phyloP scores from a whole-genome alignment of 2,329 filamentous ascomycete species.

The Penicillium sp. region DNA sequence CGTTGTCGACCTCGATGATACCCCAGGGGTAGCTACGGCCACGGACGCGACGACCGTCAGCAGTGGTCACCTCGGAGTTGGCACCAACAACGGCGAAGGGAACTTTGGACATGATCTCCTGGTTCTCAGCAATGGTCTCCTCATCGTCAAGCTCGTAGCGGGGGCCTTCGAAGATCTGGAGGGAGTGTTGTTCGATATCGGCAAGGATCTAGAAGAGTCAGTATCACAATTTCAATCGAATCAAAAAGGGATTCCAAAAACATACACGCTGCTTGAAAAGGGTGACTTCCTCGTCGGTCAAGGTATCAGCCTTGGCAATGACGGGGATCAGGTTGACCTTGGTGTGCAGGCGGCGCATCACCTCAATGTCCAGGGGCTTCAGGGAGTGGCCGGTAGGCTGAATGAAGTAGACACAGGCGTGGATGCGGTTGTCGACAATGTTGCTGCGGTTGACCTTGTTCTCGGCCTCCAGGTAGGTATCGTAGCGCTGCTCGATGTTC shows the following conservation, averaged over 20 bases:
- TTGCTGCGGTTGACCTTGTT: conserved; percentile 99
- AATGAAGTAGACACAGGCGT: conserved; percentile 99
- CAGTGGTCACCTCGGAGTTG: conserved; percentile 86
- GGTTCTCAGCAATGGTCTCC: conserved; percentile 99
- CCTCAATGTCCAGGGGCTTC: conserved; percentile 98
- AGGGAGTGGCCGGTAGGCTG: conserved; percentile 97
- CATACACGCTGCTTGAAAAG: conserved; percentile 95
- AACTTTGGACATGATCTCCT: conserved; percentile 99
- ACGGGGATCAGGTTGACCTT: conserved; percentile 99
- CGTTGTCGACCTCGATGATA: conserved; percentile 98
- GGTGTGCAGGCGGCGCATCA: conserved; percentile 98
- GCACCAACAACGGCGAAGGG: conserved; percentile 97
- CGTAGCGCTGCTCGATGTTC: conserved; percentile 98
- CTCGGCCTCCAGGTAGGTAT: conserved; percentile 97
- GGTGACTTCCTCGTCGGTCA: conserved; percentile 93
- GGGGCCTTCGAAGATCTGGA: conserved; percentile 98
- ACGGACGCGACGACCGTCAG: conserved; percentile 92
- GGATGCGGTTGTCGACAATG: conserved; percentile 98
- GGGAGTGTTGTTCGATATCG: conserved; percentile 95
- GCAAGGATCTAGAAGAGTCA: conserved; percentile 72
- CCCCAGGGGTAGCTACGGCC: conserved; percentile 98
- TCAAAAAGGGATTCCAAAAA: not conserved
- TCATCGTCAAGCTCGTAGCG: conserved; percentile 98
- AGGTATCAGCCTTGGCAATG: conserved; percentile 96
- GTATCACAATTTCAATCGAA: conserved; percentile 8